phyloP scores from a whole-genome alignment of 2,329 filamentous ascomycete species.

The Alternaria hordeiaustralica region DNA sequence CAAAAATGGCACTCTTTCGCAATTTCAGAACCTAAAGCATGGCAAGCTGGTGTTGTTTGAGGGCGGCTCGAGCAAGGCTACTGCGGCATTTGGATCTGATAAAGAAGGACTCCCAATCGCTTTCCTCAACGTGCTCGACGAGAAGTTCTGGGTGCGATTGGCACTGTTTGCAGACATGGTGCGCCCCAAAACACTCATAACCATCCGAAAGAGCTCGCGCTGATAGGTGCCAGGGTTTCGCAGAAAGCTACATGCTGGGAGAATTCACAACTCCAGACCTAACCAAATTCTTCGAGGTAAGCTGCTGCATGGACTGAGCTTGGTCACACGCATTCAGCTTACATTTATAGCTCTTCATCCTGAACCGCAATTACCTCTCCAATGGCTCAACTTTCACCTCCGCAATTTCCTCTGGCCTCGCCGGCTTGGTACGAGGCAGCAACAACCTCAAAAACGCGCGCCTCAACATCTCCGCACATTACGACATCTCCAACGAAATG shows the following conservation, averaged over 20 bases:
- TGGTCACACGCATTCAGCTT: conserved; percentile 9
- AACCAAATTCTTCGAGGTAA: conserved; percentile 70
- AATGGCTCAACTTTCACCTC: conserved; percentile 70
- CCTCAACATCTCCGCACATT: conserved; percentile 74
- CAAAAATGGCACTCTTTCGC: conserved; percentile 53
- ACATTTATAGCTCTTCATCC: conserved; percentile 67
- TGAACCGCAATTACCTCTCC: conserved; percentile 68
- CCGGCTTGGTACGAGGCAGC: conserved; percentile 58
- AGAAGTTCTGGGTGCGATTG: conserved; percentile 73
- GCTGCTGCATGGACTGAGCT: background rate
- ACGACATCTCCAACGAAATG: conserved; percentile 79
- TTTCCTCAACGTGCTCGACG: conserved; percentile 67
- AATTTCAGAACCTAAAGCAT: conserved; percentile 54
- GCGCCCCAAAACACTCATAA: conserved; percentile 10
- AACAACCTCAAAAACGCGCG: conserved; percentile 59
- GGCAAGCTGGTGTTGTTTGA: conserved; percentile 56
- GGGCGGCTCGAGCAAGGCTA: conserved; percentile 51
- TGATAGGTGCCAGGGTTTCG: conserved; percentile 61
- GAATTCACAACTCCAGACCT: conserved; percentile 72
- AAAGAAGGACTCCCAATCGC: conserved; percentile 54
- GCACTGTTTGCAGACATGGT: conserved; percentile 75
- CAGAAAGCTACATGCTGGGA: conserved; percentile 75
- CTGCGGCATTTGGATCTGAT: conserved; percentile 52
- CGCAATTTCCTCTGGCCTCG: conserved; percentile 63
- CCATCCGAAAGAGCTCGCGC: background rate